These are phyloP conservation scores for Trypanosoma melophagium DNA, from an alignment of 208 protist genomes.

Conservation along the genomic window DNA sequence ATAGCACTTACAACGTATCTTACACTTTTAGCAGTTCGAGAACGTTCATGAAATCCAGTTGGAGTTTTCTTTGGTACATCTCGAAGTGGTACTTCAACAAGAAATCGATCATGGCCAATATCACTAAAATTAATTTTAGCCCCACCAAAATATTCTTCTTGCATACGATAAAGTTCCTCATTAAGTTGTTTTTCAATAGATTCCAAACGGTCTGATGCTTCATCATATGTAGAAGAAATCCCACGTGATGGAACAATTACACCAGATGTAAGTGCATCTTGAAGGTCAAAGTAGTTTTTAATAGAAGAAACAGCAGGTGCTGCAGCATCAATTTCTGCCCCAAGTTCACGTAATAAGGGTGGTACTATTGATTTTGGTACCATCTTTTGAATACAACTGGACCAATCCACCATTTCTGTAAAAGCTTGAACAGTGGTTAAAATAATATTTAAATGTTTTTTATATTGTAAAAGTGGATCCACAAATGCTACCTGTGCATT, in stretches of 20 bases:
- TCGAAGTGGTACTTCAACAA: slow-evolving; percentile 72
- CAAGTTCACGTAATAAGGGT: slow-evolving; percentile 57
- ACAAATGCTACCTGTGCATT: slow-evolving; percentile 71
- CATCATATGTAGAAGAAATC: slow-evolving; percentile 61
- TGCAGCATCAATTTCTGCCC: slow-evolving; percentile 37
- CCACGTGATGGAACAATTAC: slow-evolving; percentile 69
- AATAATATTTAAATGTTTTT: slow-evolving; percentile 80
- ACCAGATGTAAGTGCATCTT: slow-evolving; percentile 41
- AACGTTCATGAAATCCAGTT: slow-evolving; percentile 63
- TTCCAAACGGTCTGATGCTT: slow-evolving; percentile 35
- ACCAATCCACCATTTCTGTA: slow-evolving; percentile 65
- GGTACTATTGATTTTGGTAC: slow-evolving; percentile 29
- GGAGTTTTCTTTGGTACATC: slow-evolving; percentile 48
- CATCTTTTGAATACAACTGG: slow-evolving; percentile 31
- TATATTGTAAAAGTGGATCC: slow-evolving; percentile 82
- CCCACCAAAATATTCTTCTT: slow-evolving; percentile 57
- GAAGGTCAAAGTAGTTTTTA: slow-evolving; percentile 61
- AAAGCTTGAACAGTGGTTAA: slow-evolving; percentile 61
- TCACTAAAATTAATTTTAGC: slow-evolving; percentile 53
- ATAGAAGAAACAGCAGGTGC: slow-evolving; percentile 49
- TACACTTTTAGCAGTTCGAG: slow-evolving; percentile 64
- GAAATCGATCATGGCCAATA: slow-evolving; percentile 85
- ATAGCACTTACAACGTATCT: slow-evolving; percentile 64
- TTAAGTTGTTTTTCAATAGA: slow-evolving; percentile 59
- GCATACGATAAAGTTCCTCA: slow-evolving; percentile 33